Base-by-base conservation (phyloP, 2,329 filamentous ascomycete genomes). In the Xylariaceae sp. region DNA sequence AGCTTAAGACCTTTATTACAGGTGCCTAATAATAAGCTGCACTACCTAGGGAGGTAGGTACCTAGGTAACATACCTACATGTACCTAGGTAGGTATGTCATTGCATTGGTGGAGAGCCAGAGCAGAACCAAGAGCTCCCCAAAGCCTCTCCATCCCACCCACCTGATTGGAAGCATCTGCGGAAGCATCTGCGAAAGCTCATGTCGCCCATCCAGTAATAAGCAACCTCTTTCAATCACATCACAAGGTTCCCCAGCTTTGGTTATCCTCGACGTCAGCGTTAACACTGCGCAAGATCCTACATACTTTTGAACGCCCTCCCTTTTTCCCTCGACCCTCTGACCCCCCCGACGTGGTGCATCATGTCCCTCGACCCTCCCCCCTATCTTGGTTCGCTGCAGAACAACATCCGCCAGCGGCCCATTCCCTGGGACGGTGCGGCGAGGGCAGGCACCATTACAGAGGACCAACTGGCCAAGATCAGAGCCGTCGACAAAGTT, bases 341-440 rank as follows among this genome's bases (percentile, higher is more conserved):
- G n/a, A n/a, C n/a, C n/a, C n/a, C n/a, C n/a, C n/a, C n/a, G 34
- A 40, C 51, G 41, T 43, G 34, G 41, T 46, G 51, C 67, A 69
- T 49, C 67, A 97, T 97, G 93, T 94, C 92, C 74, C 86, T 96
- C 75, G 92, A 97, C 74, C 90, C 92, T 67, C 93, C 93, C 58
- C 90, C 91, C 58, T 97, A 97, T 76, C 87, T 87, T 56, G 78
- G 79, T 73, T 94, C 92, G 67, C 84, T 97, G 67, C 93, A 96
- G 81, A 96, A 91, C 85, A 98, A 98, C 82, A 96, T 98, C 75
- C 91, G 95, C 73, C 90, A 91, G 72, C 87, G 95, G 67, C 93
- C 93, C 65, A 96, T 99, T 77, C 93, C 94, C 56, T 99, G 95
- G 95, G 94, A 98, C 77, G 94, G 94, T 69, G 93, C 94, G 69